Evolutionary conservation across 257 asterid species (phyloP).

Genomic region (Salvia splendens): DNA sequence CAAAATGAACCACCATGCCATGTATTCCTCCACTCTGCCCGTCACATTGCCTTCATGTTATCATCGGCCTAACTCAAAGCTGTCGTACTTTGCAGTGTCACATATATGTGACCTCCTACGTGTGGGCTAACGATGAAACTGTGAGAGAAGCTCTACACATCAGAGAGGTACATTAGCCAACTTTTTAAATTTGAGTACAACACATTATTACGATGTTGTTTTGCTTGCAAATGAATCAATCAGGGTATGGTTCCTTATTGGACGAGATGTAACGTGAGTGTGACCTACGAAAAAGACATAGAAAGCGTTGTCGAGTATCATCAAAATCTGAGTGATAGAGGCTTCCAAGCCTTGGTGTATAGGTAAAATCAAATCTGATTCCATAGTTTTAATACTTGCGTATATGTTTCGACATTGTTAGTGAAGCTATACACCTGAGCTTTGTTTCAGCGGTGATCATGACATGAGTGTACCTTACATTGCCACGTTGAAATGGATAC

Average conservation of each 20-base stretch:
- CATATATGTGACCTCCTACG: constrained; percentile 25
- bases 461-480: constrained; percentile 42
- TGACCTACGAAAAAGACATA: constrained; percentile 28
- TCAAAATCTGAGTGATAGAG: constrained; percentile 36
- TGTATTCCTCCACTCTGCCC: constrained; percentile 26
- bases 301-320: constrained; percentile 31
- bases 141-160: constrained; percentile 50
- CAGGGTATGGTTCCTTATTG: constrained; percentile 43
- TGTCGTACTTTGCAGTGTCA: constrained; percentile 30
- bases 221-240: background rate
- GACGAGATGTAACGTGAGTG: constrained; percentile 40
- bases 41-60: background rate
- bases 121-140: constrained; percentile 49
- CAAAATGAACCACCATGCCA: constrained; percentile 37
- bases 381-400: too few relatives aligned
- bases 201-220: background rate
- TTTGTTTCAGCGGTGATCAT: constrained; percentile 49
- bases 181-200: too few relatives aligned
- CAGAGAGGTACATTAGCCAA: constrained; percentile 39
- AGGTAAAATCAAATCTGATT: constrained; percentile 35
- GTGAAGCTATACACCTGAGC: too few relatives aligned
- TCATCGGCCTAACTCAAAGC: background rate
- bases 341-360: constrained; percentile 46
- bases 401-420: too few relatives aligned
- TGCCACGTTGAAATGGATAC: constrained; percentile 48